Evolutionary conservation across 2,329 filamentous ascomycete genomes (phyloP), one percentile per base, ranked within the genome.

Genomic region (Thielaviopsis musarum): DNA sequence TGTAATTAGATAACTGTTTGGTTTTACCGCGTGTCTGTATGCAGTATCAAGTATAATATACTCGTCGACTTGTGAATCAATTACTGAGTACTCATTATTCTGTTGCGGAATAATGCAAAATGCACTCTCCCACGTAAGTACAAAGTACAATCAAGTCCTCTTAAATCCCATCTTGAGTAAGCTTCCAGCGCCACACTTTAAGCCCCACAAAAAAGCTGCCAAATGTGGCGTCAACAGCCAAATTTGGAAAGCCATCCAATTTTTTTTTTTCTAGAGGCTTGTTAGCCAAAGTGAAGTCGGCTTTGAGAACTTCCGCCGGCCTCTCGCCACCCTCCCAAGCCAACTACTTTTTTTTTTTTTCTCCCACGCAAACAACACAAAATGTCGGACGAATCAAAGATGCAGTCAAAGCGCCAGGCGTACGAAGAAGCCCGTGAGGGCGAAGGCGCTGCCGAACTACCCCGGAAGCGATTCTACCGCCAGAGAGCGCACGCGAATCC

Each of bases 401-500:
- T 85, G 69, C 77, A 76, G 61, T 77, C 81, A 66, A 84, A 83
- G 73, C 82, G 86, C 64, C 78, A 82, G 61, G 78, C 79, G 61
- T 87, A 86, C 68, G 82, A 80, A 65, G 76, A 63, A 49, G 60
- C 60, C 24, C 57, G 57, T 9, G 30, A 57, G 49, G 57, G 57
- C 19, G 75, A 79, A 67, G 75, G 72, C 22, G 72, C 73, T 48
- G 72, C 81, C 7, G 78, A 82, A 66, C 73, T 96, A 66, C 93
- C 93, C 10, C 85, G 88, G 72, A 98, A 98, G 77, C 91, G 87
- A 74, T 95, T 93, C 74, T 98, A 95, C 71, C 83, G 93, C 59
- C 93, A 98, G 72, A 82, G 93, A 70, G 93, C 93, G 45, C 93
- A 98, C 74, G 93, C 93, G 63, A 98, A 98, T 74, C 91, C 91